Conservation (phyloP, 2,329 filamentous ascomycete species). For the Cercospora sp. region DNA sequence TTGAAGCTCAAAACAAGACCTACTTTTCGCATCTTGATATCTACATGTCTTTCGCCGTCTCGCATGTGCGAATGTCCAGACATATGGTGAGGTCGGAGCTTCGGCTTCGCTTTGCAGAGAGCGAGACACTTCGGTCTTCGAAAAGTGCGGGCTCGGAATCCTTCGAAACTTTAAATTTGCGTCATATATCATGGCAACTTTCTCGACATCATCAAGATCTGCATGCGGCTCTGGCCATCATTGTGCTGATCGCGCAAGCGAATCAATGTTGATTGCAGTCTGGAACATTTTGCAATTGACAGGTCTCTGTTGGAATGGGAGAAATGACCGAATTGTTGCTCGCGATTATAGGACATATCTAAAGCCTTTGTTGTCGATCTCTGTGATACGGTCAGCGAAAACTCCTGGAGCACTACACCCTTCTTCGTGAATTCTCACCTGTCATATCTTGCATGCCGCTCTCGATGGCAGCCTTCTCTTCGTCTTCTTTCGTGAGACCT, state of each 20-base stretch:
- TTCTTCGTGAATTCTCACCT: neutral
- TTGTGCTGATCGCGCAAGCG: neutral
- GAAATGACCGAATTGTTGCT: too few relatives aligned
- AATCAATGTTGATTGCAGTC: too few relatives aligned
- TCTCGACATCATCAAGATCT: neutral
- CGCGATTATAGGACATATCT: slow-evolving; percentile 45
- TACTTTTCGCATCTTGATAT: neutral
- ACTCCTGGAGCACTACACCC: neutral
- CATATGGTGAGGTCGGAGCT: neutral
- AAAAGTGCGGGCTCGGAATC: neutral
- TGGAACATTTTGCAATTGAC: too few relatives aligned
- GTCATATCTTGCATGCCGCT: slow-evolving; percentile 58
- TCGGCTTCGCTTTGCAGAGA: neutral
- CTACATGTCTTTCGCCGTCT: neutral
- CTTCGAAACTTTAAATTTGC: neutral
- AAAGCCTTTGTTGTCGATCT: slow-evolving; percentile 57
- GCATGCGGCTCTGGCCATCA: neutral
- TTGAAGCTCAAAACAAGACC: neutral
- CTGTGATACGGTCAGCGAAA: slow-evolving; percentile 27
- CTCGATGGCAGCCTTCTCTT: slow-evolving; percentile 55
- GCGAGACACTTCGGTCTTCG: neutral
- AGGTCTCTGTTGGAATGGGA: too few relatives aligned
- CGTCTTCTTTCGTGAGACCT: slow-evolving; percentile 40
- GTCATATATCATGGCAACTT: neutral
- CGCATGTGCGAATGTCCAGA: neutral